Conservation (phyloP, 2,329 filamentous ascomycete species). For the Cryphonectria nitschkei region DNA sequence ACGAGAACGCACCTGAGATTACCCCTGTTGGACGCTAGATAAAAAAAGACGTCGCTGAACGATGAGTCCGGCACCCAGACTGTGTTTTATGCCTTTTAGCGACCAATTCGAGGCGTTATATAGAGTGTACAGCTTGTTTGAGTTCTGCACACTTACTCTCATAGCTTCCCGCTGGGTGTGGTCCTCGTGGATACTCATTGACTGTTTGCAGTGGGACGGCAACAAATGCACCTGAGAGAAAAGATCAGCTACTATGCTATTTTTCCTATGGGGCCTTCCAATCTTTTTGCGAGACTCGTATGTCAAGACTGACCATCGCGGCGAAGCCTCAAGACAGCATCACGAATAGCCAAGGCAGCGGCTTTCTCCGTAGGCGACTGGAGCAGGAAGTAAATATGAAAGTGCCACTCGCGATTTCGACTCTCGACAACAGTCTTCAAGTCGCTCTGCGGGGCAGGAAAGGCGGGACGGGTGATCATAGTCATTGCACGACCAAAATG, state of each 20-base stretch:
- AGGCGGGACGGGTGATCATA: slow-evolving; percentile 29
- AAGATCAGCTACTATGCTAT: no score
- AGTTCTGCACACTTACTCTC: slow-evolving; percentile 35
- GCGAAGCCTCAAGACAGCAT: slow-evolving; percentile 39
- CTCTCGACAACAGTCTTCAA: slow-evolving; percentile 37
- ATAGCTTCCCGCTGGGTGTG: slow-evolving; percentile 41
- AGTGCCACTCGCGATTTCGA: slow-evolving; percentile 40
- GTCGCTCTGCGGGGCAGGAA: slow-evolving; percentile 32
- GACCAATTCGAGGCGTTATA: not conserved
- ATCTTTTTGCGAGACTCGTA: not conserved
- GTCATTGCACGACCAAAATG: slow-evolving; percentile 15
- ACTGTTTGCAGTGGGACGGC: slow-evolving; percentile 40
- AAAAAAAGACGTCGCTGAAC: slow-evolving; percentile 42
- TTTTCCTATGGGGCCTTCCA: not conserved
- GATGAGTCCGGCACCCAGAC: slow-evolving; percentile 42
- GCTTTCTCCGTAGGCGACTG: slow-evolving; percentile 39
- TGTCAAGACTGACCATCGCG: slow-evolving; percentile 35
- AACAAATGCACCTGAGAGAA: slow-evolving; percentile 37
- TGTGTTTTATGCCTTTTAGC: not conserved
- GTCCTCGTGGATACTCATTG: slow-evolving; percentile 40
- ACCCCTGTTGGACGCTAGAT: slow-evolving; percentile 39
- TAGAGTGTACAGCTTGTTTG: not conserved
- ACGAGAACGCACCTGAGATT: slow-evolving; percentile 34
- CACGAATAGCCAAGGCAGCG: slow-evolving; percentile 39
- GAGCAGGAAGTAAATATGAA: slow-evolving; percentile 41